Percentiles rank a stretch among this genome's conserved stretches.
Evolutionary conservation across 257 asterid species (phyloP).

Genomic region (Verbascum thapsus): DNA sequence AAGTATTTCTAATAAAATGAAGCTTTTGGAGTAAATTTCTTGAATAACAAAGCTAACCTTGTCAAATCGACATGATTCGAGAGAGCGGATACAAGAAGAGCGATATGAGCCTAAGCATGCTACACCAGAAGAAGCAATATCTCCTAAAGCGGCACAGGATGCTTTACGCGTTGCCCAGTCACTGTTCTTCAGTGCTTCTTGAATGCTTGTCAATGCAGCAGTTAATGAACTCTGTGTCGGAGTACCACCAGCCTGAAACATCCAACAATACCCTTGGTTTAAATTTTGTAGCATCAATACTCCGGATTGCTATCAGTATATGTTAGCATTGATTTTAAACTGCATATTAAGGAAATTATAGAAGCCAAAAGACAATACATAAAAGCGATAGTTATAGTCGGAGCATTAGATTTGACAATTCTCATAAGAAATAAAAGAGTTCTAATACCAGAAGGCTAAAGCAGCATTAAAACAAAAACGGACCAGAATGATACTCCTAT

Average conservation of each 20-base stretch:
- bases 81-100: conserved; percentile 63
- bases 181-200: conserved; percentile 74
- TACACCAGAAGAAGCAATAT: conserved; percentile 82
- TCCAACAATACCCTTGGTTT: conserved; percentile 25
- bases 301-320: neutral
- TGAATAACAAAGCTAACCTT: conserved; percentile 55
- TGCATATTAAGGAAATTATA: conserved; percentile 14
- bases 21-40: conserved; percentile 20
- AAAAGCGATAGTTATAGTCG: conserved; percentile 7
- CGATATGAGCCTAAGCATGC: conserved; percentile 66
- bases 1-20: conserved; percentile 34
- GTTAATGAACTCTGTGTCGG: conserved; percentile 56
- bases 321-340: conserved; percentile 16
- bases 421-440: neutral
- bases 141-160: conserved; percentile 80
- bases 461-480: conserved; percentile 28
- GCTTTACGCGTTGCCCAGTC: conserved; percentile 97
- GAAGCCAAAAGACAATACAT: neutral
- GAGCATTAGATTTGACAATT: conserved; percentile 14
- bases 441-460: conserved; percentile 9
- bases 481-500: conserved; percentile 89
- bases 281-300: conserved; percentile 11
- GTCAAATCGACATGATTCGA: conserved; percentile 95
- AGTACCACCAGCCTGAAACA: conserved; percentile 91
- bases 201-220: conserved; percentile 79